A percentile compares a stretch with the other conserved stretches of the same genome.
phyloP scores from a whole-genome alignment of 257 asterid genomes.

The Solanum stenotomum region DNA sequence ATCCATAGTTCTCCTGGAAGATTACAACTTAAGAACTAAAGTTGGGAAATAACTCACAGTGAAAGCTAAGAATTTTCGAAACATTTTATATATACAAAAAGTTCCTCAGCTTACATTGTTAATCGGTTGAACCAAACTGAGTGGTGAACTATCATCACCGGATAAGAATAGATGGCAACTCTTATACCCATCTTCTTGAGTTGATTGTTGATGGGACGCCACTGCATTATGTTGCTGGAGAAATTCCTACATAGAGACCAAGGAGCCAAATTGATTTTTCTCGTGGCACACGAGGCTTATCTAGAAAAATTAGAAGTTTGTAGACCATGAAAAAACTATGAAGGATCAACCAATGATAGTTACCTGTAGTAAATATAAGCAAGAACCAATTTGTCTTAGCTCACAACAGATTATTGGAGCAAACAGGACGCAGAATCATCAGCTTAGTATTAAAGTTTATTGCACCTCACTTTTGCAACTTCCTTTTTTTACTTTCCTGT shows the following conservation, averaged over 20 bases:
- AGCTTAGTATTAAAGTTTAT: not conserved
- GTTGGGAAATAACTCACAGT: not conserved
- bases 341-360: not conserved
- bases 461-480: not conserved
- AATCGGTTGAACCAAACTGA: conserved; percentile 33
- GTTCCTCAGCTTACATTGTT: conserved; percentile 37
- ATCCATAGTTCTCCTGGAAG: not conserved
- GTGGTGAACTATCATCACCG: conserved; percentile 40
- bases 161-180: conserved; percentile 44
- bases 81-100: not conserved
- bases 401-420: not conserved
- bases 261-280: not conserved
- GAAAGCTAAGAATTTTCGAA: not conserved
- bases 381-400: not conserved
- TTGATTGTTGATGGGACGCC: not conserved
- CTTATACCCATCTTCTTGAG: conserved; percentile 32
- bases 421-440: not conserved
- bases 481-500: not conserved
- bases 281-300: not conserved
- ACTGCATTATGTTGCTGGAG: conserved; percentile 3
- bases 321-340: not conserved
- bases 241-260: conserved; percentile 30
- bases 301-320: not conserved
- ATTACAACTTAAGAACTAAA: not conserved
- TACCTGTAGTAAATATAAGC: not conserved